Percentiles rank a stretch among this genome's conserved stretches.
Conservation (phyloP, 257 asterid genomes). For the Leonotis leonurus region DNA sequence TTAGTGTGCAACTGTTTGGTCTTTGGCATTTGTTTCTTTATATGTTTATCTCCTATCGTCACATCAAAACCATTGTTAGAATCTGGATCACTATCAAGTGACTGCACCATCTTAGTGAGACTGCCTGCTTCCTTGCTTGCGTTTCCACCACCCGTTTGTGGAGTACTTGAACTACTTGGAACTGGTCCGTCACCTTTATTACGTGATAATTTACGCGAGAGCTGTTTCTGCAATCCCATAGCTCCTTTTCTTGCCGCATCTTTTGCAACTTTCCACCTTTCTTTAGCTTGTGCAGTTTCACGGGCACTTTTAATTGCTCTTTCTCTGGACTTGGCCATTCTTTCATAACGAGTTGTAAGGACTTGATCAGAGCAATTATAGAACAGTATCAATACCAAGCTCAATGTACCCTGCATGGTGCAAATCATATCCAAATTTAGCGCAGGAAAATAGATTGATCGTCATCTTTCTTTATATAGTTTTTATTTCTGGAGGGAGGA, state of each 20-base stretch:
- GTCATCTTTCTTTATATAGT: background rate
- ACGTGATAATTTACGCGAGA: constrained; percentile 69
- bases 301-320: constrained; percentile 83
- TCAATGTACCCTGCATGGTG: constrained; percentile 56
- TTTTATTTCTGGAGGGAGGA: too few relatives aligned
- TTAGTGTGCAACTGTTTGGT: constrained; percentile 62
- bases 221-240: constrained; percentile 52
- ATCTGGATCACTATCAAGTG: constrained; percentile 54
- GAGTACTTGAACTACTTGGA: constrained; percentile 27
- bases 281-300: constrained; percentile 85
- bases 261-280: constrained; percentile 80
- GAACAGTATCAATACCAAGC: constrained; percentile 62
- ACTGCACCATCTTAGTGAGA: constrained; percentile 65
- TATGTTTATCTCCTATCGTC: constrained; percentile 60
- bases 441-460: background rate
- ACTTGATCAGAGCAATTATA: constrained; percentile 93
- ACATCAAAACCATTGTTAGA: constrained; percentile 50
- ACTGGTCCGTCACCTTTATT: constrained; percentile 29
- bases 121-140: constrained; percentile 37
- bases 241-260: constrained; percentile 55
- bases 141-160: constrained; percentile 28
- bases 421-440: constrained; percentile 20
- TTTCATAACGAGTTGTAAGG: constrained; percentile 63
- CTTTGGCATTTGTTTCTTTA: constrained; percentile 58
- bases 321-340: constrained; percentile 89